These are phyloP conservation scores for Acrocalymma vagum DNA, from an alignment of 2,329 filamentous ascomycete genomes.

Conservation along the genomic window DNA sequence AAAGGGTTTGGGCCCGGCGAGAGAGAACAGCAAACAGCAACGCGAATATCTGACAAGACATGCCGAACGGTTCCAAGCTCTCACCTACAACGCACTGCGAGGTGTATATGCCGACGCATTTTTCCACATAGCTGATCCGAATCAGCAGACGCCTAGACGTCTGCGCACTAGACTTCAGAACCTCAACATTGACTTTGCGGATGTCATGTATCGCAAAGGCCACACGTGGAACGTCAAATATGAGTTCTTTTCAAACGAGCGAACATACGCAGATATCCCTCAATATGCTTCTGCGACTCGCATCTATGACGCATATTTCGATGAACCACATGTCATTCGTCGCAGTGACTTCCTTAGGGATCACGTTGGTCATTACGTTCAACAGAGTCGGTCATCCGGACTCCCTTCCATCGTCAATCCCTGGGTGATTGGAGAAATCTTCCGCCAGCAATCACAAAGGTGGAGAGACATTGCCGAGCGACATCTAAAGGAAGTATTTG, in stretches of 20 bases:
- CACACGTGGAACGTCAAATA: slow-evolving; percentile 30
- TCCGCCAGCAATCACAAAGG: slow-evolving; percentile 26
- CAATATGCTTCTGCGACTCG: slow-evolving; percentile 9
- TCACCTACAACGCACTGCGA: slow-evolving; percentile 28
- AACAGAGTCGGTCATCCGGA: slow-evolving; percentile 26
- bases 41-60: slow-evolving; percentile 29
- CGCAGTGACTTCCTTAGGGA: slow-evolving; percentile 24
- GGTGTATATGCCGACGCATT: slow-evolving; percentile 33
- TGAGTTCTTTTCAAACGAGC: neutral
- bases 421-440: slow-evolving; percentile 29
- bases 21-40: slow-evolving; percentile 28
- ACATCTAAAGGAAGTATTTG: slow-evolving; percentile 27
- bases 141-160: slow-evolving; percentile 35
- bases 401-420: slow-evolving; percentile 31
- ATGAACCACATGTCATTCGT: slow-evolving; percentile 14
- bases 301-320: slow-evolving; percentile 18
- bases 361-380: slow-evolving; percentile 22
- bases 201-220: slow-evolving; percentile 34
- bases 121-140: slow-evolving; percentile 20
- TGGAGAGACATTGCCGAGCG: slow-evolving; percentile 27
- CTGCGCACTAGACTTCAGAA: slow-evolving; percentile 36
- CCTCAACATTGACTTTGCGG: slow-evolving; percentile 33
- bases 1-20: slow-evolving; percentile 24
- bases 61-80: slow-evolving; percentile 25
- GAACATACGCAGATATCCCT: neutral